Conservation (phyloP, 2,329 filamentous ascomycete genomes). For the Colletotrichum eremochloae region DNA sequence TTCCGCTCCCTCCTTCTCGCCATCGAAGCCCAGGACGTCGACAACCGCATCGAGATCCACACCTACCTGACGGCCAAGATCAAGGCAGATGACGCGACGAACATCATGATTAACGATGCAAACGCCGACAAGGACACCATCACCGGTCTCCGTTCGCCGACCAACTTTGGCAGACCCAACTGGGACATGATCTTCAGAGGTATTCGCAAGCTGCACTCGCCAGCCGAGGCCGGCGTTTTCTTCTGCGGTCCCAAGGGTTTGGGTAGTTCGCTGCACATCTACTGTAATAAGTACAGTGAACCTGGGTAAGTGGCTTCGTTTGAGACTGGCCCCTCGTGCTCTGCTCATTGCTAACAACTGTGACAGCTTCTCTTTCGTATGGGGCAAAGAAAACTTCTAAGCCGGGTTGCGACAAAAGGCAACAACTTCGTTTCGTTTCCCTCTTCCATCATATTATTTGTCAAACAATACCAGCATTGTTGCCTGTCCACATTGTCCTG, state of each 20-base stretch:
- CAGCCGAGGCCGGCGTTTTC: slow-evolving; percentile 82
- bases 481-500: slow-evolving; percentile 22
- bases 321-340: background rate
- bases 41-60: slow-evolving; percentile 89
- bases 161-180: slow-evolving; percentile 88
- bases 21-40: slow-evolving; percentile 87
- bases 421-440: slow-evolving; percentile 39
- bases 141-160: slow-evolving; percentile 84
- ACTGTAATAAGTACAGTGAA: slow-evolving; percentile 90
- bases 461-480: slow-evolving; percentile 35
- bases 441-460: slow-evolving; percentile 40
- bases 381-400: slow-evolving; percentile 79
- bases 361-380: slow-evolving; percentile 72
- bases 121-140: slow-evolving; percentile 88
- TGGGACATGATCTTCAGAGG: slow-evolving; percentile 93
- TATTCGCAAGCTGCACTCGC: slow-evolving; percentile 82
- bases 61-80: slow-evolving; percentile 91
- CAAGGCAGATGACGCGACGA: slow-evolving; percentile 86
- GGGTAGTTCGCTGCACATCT: slow-evolving; percentile 82
- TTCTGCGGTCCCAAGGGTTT: slow-evolving; percentile 88
- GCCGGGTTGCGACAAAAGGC: slow-evolving; percentile 19
- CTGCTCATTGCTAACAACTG: slow-evolving; percentile 37
- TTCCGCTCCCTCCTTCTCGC: slow-evolving; percentile 86
- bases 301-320: slow-evolving; percentile 71
- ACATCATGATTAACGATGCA: slow-evolving; percentile 93